Base-by-base conservation (phyloP, 495 filamentous ascomycete species). In the Lepraria neglecta region DNA sequence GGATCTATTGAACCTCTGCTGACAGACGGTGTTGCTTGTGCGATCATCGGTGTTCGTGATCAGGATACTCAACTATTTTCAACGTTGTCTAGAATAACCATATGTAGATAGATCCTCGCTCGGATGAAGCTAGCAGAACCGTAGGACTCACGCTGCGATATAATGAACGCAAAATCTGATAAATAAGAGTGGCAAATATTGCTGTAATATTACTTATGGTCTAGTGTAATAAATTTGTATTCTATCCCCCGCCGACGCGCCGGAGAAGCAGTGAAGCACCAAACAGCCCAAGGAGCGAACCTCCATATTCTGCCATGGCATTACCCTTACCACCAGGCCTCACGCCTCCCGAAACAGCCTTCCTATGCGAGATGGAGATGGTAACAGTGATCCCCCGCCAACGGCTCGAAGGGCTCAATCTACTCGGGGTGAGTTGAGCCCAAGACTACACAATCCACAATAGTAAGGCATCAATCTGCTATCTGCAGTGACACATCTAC, bases 301-400 rank as follows among this genome's bases (percentile, higher is more conserved):
- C 7, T 12, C n/a, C 15, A 31, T 52, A 21, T 31, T 35, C 9
- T 9, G 45, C 54, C 54, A 96, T 96, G 91, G 91, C 91, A 35
- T 84, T 92, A 58, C 88, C 88, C 58, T 77, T 92, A 42, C 88
- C 87, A 30, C 82, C 87, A 63, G 91, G 91, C 75, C 83, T 96
- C 27, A 90, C 88, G 60, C 90, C 92, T 60, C 76, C 87, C 64
- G 94, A 98, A 76, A 87, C 96, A 47, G 89, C 91, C 68, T 98
- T 97, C 73, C 81, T 97, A 50, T 95, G 92, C 73, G 94, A 98
- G 76, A 96, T 96, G 89, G 91, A 96, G 74, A 81, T 87, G 68
- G 88, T 98, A 50, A 96, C 92, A 2, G 82, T 98, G 12, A 82
- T 97, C 45, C 94, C 94, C 58, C 90, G 94, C 35, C 92, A 97